phyloP scores from a whole-genome alignment of 805 yeast genomes.

The Grigorovia jiainica region DNA sequence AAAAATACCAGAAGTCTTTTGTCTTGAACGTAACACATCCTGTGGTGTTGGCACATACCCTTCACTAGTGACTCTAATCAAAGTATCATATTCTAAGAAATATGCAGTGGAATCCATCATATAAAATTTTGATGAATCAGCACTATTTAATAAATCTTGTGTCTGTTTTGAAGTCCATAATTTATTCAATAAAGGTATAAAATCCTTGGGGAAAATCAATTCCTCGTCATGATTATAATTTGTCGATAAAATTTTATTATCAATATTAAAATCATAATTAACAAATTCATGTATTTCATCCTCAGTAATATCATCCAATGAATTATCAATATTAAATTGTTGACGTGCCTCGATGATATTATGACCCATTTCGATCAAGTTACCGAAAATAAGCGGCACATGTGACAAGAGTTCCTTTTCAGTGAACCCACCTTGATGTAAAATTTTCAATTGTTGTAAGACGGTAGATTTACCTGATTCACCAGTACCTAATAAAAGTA shows the following conservation, averaged over 20 bases:
- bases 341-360: constrained; percentile 58
- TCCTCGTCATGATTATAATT: constrained; percentile 1
- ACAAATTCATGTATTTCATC: constrained; percentile 11
- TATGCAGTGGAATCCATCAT: constrained; percentile 78
- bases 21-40: constrained; percentile 79
- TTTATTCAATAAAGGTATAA: constrained; percentile 37
- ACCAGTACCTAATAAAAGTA: constrained; percentile 79
- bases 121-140: constrained; percentile 63
- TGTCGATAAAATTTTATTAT: neutral
- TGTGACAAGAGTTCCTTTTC: constrained; percentile 60
- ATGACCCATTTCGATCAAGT: constrained; percentile 67
- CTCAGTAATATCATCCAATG: constrained; percentile 11
- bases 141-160: constrained; percentile 39
- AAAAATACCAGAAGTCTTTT: constrained; percentile 86
- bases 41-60: constrained; percentile 63
- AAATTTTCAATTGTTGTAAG: constrained; percentile 33
- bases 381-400: constrained; percentile 69
- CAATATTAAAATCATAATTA: constrained; percentile 2
- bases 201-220: constrained; percentile 36
- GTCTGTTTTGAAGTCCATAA: constrained; percentile 55
- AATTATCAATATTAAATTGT: constrained; percentile 34
- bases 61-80: constrained; percentile 40
- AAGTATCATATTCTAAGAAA: constrained; percentile 46
- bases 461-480: constrained; percentile 31
- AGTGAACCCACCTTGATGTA: constrained; percentile 28